These are phyloP conservation scores for Dictyostelium purpureum DNA, from an alignment of 78 protist species.

Conservation along the genomic window DNA sequence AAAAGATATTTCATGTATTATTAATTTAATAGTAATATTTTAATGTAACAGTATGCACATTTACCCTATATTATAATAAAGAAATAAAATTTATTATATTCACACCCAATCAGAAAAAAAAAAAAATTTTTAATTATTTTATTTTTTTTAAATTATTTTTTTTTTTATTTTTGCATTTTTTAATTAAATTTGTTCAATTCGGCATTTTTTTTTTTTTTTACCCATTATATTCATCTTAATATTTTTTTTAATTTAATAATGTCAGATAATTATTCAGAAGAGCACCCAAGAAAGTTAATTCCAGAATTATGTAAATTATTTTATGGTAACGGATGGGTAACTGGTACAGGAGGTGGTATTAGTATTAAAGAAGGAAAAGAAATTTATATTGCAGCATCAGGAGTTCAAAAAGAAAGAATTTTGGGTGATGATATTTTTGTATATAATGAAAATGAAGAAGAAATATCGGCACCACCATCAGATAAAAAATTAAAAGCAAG, in stretches of 20 bases:
- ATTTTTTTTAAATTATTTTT: background rate
- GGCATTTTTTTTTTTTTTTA: background rate
- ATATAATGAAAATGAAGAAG: slow-evolving; percentile 71
- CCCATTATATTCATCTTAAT: background rate
- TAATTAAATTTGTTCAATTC: background rate
- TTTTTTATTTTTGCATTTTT: background rate
- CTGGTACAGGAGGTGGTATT: slow-evolving; percentile 93
- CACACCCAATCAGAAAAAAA: background rate
- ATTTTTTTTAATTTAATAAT: background rate
- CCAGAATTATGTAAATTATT: slow-evolving; percentile 84
- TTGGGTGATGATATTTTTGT: slow-evolving; percentile 87
- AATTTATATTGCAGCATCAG: slow-evolving; percentile 93
- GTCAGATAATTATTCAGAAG: background rate
- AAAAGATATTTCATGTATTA: no score
- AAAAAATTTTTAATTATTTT: background rate
- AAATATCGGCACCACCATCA: slow-evolving; percentile 19
- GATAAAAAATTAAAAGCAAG: slow-evolving; percentile 36
- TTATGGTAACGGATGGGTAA: slow-evolving; percentile 86
- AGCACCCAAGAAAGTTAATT: slow-evolving; percentile 69
- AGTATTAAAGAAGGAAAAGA: slow-evolving; percentile 47
- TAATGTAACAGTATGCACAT: no score
- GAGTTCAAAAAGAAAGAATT: slow-evolving; percentile 95
- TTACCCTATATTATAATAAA: no score
- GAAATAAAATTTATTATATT: no score
- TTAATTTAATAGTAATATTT: no score